Base-by-base conservation (phyloP, 495 filamentous ascomycete species). In the Xylaria cubensis region DNA sequence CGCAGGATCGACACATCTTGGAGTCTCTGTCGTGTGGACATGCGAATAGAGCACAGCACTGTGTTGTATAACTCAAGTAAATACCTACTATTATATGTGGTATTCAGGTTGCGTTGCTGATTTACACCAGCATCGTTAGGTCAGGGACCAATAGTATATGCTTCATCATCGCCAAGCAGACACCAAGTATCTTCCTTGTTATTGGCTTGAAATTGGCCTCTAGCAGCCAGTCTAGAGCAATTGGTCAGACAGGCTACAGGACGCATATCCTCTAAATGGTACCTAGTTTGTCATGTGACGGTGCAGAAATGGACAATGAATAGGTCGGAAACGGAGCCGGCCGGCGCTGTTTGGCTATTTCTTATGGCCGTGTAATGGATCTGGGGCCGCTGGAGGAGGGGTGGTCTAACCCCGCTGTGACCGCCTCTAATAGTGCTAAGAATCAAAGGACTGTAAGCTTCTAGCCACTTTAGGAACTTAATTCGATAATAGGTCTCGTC, bases 271-370 rank as follows among this genome's bases (percentile, higher is more conserved):
- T 36, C 55, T 10, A 32, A 32, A 36, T n/a, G 26, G 55, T 19
- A n/a, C n/a, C n/a, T n/a, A 59, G 32, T 17, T 6, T 39, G 34
- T 61, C 29, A 61, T 36, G 58, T 61, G 58, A 61, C 58, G 21
- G 34, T 19, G 32, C 15, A 59, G 55, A 59, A 36, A 59, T 59
- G 15, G 56, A n/a, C 26, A 44, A 64, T 44, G 17, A 9, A 48
- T 53, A 44, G 46, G 46, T 32, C 26, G 17, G 34, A 3, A 51
- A 66, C 64, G 64, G 64, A 66, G 64, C 64, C 64, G 64, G 64
- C 64, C 64, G 63, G 58, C 41, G 64, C n/a, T 39, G 32, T 59
- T 39, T 59, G 32, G 29, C 19, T 34, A 17, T 24, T 63, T 42
- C 36, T 42, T n/a, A 6, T 4, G 36, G 41, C 13, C 41, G 41